These are phyloP conservation scores for Boletus reticulatus DNA, from an alignment of 768 basidiomycete species.

Conservation along the genomic window DNA sequence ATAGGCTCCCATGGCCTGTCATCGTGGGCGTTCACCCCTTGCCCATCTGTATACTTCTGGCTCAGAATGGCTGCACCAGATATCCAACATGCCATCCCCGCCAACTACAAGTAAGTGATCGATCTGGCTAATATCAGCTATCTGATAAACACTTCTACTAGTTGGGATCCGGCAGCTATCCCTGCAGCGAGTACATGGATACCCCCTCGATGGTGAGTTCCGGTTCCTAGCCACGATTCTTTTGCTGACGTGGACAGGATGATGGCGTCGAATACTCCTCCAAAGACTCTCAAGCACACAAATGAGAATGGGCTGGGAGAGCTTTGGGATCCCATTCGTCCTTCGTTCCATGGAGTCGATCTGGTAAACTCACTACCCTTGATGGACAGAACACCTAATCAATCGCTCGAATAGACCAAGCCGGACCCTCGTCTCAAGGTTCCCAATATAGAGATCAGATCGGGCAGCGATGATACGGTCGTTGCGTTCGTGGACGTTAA, in stretches of 20 bases:
- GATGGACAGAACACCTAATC: background rate
- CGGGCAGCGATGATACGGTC: slow-evolving; percentile 17
- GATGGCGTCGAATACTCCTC: slow-evolving; percentile 8
- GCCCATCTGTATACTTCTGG: background rate
- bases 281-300: background rate
- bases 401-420: slow-evolving; percentile 16
- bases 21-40: background rate
- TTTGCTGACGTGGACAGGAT: slow-evolving; percentile 14
- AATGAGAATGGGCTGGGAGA: slow-evolving; percentile 25
- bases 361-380: slow-evolving; percentile 9
- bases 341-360: slow-evolving; percentile 24
- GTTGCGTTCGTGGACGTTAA: slow-evolving; percentile 30
- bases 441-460: slow-evolving; percentile 24
- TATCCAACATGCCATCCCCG: slow-evolving; percentile 13
- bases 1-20: too few relatives aligned
- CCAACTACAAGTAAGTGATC: slow-evolving; percentile 17
- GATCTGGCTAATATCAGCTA: background rate
- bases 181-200: slow-evolving; percentile 26
- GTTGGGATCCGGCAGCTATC: slow-evolving; percentile 25
- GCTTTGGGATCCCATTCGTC: slow-evolving; percentile 17
- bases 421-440: slow-evolving; percentile 19
- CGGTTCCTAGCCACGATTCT: background rate
- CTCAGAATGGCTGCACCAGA: slow-evolving; percentile 22
- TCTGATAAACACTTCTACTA: slow-evolving; percentile 3
- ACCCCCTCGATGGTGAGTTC: slow-evolving; percentile 24